Conservation (phyloP, 306 rosid genomes). For the Cucumis melo region DNA sequence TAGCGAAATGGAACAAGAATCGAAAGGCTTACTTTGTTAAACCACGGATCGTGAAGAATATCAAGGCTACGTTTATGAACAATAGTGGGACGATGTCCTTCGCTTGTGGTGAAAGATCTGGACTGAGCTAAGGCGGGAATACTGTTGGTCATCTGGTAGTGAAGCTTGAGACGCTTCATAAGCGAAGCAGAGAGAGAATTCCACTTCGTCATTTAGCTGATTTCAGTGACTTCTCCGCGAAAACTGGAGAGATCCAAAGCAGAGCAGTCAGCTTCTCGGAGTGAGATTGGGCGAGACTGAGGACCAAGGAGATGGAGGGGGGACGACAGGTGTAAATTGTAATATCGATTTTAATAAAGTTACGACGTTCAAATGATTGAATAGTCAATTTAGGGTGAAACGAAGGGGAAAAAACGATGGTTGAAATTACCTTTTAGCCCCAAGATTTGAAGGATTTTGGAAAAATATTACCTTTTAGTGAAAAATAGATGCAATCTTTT, state of each 20-base stretch:
- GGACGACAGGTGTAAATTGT: not conserved
- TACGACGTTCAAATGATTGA: not conserved
- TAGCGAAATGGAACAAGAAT: not conserved
- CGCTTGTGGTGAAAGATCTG: slow-evolving; percentile 64
- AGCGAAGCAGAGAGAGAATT: slow-evolving; percentile 40
- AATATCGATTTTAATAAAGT: not conserved
- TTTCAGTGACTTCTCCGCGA: not conserved
- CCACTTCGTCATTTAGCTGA: slow-evolving; percentile 28
- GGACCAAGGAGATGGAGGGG: not conserved
- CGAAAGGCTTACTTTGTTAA: slow-evolving; percentile 48
- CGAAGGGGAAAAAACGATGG: too few species aligned
- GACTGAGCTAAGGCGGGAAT: slow-evolving; percentile 18
- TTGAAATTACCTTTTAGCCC: too few species aligned
- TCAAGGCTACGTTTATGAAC: slow-evolving; percentile 92
- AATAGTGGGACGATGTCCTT: slow-evolving; percentile 74
- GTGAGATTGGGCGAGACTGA: not conserved
- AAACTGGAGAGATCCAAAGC: not conserved
- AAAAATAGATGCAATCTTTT: too few species aligned
- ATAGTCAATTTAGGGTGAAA: not conserved
- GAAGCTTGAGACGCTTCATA: slow-evolving; percentile 32
- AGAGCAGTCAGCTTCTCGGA: not conserved
- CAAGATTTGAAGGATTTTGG: too few species aligned
- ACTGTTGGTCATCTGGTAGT: slow-evolving; percentile 8
- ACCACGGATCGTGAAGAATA: slow-evolving; percentile 98
- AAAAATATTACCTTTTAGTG: too few species aligned